Evolutionary conservation across 305 asterid species (phyloP), one percentile per base, ranked within the genome.

Genomic region (Fraxinus baroniana): DNA sequence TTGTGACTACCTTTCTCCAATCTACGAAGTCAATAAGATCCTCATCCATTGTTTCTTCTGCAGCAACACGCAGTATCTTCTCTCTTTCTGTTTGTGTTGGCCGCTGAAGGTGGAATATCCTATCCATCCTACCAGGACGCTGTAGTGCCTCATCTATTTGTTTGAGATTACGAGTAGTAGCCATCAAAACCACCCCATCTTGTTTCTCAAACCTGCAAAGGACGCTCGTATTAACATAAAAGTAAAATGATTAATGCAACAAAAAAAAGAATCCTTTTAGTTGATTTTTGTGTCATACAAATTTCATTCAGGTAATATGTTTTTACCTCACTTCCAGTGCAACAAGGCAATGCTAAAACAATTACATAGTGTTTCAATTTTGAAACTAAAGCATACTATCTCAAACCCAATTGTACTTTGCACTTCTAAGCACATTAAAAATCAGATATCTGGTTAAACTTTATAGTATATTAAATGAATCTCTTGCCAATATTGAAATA

Each of bases 41-140:
- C 89, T 86, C 91, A 84, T 96, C 99, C 97, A 96, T 96, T 55
- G 95, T 92, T 91, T 91, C 95, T 86, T 90, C 92, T 49, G 98
- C 98, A 86, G 98, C 91, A 85, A 84, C 74, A 35, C 28, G 86
- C 35, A 96, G 91, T 78, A 96, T 94, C 87, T 87, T 91, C 87
- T 96, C 98, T 86, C 98, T 90, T 90, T 96, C 99, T 57, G 87
- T 83, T 86, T 90, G 95, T 78, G 95, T 94, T 76, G 97, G 98
- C 20, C 87, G 90, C 76, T 96, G 99, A 87, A 96, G 98, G 89
- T 90, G 93, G 89, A 96, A 93, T 84, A 94, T 90, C 87, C 99
- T 94, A 88, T 96, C 99, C 98, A 96, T 96, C 85, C 99, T 88
- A 78, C 98, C 98, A 83, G 99, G 99, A 81, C 99, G 99, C 90